A percentile compares a stretch with the other conserved stretches of the same genome.
Conservation (phyloP, 2,329 filamentous ascomycete genomes). For the Xylariaceae sp. region DNA sequence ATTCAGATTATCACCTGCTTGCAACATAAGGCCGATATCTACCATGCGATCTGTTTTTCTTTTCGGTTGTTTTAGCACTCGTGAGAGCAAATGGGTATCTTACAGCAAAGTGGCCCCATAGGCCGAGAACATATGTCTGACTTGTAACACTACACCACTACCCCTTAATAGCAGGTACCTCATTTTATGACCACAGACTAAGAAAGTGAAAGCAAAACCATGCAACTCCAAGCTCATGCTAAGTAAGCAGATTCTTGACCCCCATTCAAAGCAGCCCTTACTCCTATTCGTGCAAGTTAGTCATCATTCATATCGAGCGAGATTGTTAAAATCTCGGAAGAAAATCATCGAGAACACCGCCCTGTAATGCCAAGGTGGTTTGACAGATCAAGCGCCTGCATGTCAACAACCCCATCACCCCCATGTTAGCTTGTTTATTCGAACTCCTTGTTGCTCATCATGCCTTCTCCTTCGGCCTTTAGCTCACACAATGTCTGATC, state of each 20-base stretch:
- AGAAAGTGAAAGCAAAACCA: no score
- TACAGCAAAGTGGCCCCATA: constrained; percentile 10
- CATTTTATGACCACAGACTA: neutral
- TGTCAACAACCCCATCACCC: no score
- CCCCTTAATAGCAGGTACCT: constrained; percentile 1
- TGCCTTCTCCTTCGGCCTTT: constrained; percentile 51
- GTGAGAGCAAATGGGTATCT: constrained; percentile 16
- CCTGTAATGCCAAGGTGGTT: no score
- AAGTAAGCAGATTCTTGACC: no score
- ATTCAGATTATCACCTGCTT: no score
- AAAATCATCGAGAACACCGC: neutral
- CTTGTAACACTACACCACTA: constrained; percentile 3
- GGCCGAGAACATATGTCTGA: constrained; percentile 1
- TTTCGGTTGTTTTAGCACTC: constrained; percentile 1
- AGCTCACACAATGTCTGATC: constrained; percentile 50
- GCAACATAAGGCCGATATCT: neutral
- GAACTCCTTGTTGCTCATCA: constrained; percentile 37
- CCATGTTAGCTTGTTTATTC: constrained; percentile 17
- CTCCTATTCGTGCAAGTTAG: neutral
- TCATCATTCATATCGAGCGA: neutral
- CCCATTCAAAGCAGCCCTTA: neutral
- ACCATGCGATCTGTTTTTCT: neutral
- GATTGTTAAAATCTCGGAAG: no score
- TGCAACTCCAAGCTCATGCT: no score
- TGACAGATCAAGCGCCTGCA: no score